Evolutionary conservation across 768 basidiomycete species (phyloP).

Genomic region (Clathrus columnatus): DNA sequence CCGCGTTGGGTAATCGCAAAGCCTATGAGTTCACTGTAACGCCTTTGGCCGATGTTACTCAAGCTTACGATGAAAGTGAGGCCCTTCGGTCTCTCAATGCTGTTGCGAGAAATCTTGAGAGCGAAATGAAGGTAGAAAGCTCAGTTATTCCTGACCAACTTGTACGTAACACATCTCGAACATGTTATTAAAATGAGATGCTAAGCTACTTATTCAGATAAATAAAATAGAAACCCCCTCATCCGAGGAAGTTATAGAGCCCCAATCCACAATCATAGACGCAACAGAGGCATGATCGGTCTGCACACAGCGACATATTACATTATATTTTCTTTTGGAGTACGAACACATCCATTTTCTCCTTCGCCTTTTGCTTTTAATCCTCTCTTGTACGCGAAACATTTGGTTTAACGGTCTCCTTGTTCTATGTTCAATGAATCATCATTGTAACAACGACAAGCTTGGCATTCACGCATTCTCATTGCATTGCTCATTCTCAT

Average conservation of each 20-base stretch:
- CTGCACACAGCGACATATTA: neutral
- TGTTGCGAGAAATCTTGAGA: neutral
- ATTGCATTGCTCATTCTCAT: neutral
- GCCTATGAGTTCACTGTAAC: slow-evolving; percentile 13
- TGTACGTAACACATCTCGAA: too few species aligned
- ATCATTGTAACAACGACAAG: too few species aligned
- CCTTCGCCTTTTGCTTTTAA: too few species aligned
- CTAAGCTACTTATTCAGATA: neutral
- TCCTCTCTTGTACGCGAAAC: neutral
- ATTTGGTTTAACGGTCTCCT: too few species aligned
- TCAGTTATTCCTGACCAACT: too few species aligned
- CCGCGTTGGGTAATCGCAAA: slow-evolving; percentile 6
- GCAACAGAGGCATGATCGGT: neutral
- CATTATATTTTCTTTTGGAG: neutral
- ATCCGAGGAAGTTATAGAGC: slow-evolving; percentile 1
- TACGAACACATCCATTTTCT: neutral
- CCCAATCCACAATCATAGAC: neutral
- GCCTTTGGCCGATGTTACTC: slow-evolving; percentile 15
- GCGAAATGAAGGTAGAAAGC: neutral
- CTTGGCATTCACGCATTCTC: neutral
- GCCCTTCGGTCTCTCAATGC: neutral
- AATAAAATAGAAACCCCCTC: neutral
- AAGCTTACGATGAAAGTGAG: slow-evolving; percentile 12
- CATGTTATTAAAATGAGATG: neutral
- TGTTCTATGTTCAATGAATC: too few species aligned